Evolutionary conservation across 1,284 basidiomycete species (phyloP), one percentile per base, ranked within the genome.

Genomic region (Chondrostereum purpureum): DNA sequence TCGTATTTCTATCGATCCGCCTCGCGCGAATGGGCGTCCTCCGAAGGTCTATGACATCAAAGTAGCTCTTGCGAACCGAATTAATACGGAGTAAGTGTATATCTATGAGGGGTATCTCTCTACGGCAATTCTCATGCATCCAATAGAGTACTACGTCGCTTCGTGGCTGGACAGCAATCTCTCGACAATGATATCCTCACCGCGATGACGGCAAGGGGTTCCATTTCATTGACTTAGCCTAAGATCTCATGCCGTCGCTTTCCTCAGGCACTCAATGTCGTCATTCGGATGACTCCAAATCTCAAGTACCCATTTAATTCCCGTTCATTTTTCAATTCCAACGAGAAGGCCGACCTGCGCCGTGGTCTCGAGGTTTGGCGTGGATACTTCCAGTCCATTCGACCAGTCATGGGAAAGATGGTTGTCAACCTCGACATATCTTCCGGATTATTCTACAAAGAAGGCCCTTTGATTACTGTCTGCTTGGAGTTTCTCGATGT

Each of bases 401-500:
- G 78, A 13, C 78, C 79, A 3, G 73, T 70, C 0, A 61, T 73
- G 5, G 69, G 69, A 2, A 64, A 61, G 3, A 69, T 82, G 54
- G 55, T 81, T 10, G 65, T 81, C 55, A 82, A 82, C 47, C 65
- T 82, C 44, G 80, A 82, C 46, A 79, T 80, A 42, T 70, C 70
- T 4, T 79, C 78, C 0, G 78, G 73, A 1, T 66, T 73, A 1
- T 80, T 82, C 74, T 80, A 76, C 57, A 72, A 73, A 51, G 54
- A 67, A 0, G 54, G 53, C 11, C 23, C 44, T 11, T 48, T 57
- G 6, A 44, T 77, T 42, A 57, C 64, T 18, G 55, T 80, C 0
- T 73, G 73, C 44, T 55, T 72, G 2, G 70, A 73, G 12, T 68
- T 70, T 48, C 48, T 79, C 11, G 63, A 60, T 2, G 2, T 20